Evolutionary conservation across 2,329 filamentous ascomycete species (phyloP).

Genomic region (Fusarium circinatum): DNA sequence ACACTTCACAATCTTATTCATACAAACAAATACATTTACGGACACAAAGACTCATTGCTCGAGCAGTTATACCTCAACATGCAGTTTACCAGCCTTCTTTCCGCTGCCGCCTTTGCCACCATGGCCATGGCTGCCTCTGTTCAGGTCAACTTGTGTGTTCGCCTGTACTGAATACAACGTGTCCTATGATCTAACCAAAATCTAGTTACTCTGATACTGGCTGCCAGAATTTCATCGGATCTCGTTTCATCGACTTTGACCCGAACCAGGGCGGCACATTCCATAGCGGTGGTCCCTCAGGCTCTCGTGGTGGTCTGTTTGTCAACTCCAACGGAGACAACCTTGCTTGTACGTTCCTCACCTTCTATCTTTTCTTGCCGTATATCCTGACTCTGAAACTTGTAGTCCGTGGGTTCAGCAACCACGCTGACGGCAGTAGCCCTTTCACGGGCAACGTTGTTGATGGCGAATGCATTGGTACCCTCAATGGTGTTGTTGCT

Average conservation of each 20-base stretch:
- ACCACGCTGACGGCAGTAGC: neutral
- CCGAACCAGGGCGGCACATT: neutral
- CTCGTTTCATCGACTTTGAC: slow-evolving; percentile 5
- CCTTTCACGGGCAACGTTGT: slow-evolving; percentile 3
- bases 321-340: neutral
- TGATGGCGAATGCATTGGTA: slow-evolving; percentile 5
- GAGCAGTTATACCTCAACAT: neutral
- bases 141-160: slow-evolving; percentile 6
- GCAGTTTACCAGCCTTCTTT: neutral
- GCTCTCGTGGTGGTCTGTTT: slow-evolving; percentile 2
- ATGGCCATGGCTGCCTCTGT: neutral
- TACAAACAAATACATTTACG: too few relatives aligned
- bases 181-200: fast-evolving
- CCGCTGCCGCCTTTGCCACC: neutral
- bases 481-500: neutral
- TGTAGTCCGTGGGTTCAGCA: neutral
- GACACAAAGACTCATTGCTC: fast-evolving
- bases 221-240: slow-evolving; percentile 7
- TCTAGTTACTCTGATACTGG: slow-evolving; percentile 1
- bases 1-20: neutral
- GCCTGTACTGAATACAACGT: fast-evolving
- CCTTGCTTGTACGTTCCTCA: neutral
- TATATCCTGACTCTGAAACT: fast-evolving
- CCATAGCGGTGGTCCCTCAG: neutral
- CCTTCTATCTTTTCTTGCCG: fast-evolving